Base-by-base conservation (phyloP, 2,329 filamentous ascomycete species). In the Colletotrichum lindemuthianum region DNA sequence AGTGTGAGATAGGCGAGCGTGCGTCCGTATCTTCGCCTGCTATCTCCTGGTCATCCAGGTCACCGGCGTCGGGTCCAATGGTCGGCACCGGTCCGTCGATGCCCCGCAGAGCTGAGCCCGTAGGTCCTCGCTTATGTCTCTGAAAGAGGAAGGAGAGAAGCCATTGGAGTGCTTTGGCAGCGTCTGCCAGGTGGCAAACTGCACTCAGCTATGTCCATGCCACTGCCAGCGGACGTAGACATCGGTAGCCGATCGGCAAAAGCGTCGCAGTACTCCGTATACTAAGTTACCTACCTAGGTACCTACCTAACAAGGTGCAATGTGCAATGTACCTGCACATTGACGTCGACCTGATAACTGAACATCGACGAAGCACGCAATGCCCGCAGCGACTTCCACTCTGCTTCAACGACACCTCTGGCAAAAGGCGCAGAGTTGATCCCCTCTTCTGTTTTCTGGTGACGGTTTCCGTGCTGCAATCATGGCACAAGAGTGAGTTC, bases 321-420 rank as follows among this genome's bases (percentile, higher is more conserved):
- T 24, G 24, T 24, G 5, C 24, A 24, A 24, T 24, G 4, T 24
- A 24, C 24, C 24, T 50, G n/a, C 45, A 32, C 40, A 41, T 49
- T 65, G 58, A 63, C 41, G 51, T 48, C 57, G 63, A 65, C 63
- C 24, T 24, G 24, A 24, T 24, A 24, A 24, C 4, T 24, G 24
- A 65, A 65, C 63, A 49, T 57, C 45, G 47, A 63, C 36, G 59
- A 63, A 65, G 63, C 63, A 65, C 52, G 63, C 63, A 56, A 65
- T 65, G 52, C 16, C 37, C 40, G 45, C 37, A 32, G 10, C 40
- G 57, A 55, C 45, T 37, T 48, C 63, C 61, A 61, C 63, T 63
- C 52, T 65, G 52, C 63, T 63, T 53, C 63, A 63, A 57, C 63
- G 32, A 52, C 63, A 63, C 24, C 59, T 63, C 63, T 43, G 63